Evolutionary conservation across 345 rosid species (phyloP).

Genomic region (Hirschfeldia incana): DNA sequence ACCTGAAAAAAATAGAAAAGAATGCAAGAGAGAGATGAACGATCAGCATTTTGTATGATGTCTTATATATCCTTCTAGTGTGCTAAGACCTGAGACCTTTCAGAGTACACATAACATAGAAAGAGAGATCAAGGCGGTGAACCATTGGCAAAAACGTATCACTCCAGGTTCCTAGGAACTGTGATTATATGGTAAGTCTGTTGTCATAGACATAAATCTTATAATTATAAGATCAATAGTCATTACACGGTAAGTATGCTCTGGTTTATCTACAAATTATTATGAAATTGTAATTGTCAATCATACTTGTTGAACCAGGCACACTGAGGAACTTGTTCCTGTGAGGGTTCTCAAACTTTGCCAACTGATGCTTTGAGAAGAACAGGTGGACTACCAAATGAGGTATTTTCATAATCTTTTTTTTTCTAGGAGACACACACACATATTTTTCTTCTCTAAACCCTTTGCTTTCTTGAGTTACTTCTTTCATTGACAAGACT

Average conservation of each 20-base stretch:
- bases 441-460: neutral
- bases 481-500: too few relatives aligned
- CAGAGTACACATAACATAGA: conserved; percentile 49
- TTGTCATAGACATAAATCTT: neutral
- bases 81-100: conserved; percentile 28
- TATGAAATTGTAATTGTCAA: conserved; percentile 2
- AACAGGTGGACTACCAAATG: conserved; percentile 68
- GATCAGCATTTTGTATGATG: neutral
- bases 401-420: conserved; percentile 47
- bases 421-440: neutral
- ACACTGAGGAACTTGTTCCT: conserved; percentile 71
- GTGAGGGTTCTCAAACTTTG: conserved; percentile 87
- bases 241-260: conserved; percentile 49
- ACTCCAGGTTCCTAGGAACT: conserved; percentile 83
- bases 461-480: neutral
- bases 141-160: conserved; percentile 89
- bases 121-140: conserved; percentile 73
- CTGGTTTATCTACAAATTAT: neutral
- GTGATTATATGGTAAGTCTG: conserved; percentile 87
- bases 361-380: conserved; percentile 62
- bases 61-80: conserved; percentile 14
- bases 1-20: too few relatives aligned
- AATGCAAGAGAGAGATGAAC: too few relatives aligned
- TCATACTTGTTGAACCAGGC: conserved; percentile 48
- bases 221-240: neutral